phyloP scores from a whole-genome alignment of 371 early-diverging fungal species.

The Mortierella sp. region DNA sequence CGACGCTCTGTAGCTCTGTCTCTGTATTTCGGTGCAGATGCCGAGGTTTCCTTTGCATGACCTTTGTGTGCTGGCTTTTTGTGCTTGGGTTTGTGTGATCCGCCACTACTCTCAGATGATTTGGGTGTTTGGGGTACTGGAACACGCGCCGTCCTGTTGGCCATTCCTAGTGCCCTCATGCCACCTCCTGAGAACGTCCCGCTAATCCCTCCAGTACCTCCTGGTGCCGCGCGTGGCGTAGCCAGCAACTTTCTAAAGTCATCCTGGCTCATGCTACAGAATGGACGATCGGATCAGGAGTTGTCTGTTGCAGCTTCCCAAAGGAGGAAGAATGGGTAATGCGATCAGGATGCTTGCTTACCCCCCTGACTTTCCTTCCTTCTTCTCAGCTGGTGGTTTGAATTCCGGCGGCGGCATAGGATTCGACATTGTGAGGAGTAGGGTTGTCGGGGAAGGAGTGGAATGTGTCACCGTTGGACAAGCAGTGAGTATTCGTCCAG shows the following conservation, averaged over 20 bases:
- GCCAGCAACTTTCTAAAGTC: conserved; percentile 84
- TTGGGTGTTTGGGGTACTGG: conserved; percentile 56
- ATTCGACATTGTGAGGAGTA: conserved; percentile 31
- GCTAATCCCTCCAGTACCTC: conserved; percentile 33
- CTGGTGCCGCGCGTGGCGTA: conserved; percentile 70
- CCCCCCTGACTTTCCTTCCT: conserved; percentile 46
- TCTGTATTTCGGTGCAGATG: conserved; percentile 66
- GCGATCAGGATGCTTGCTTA: conserved; percentile 3
- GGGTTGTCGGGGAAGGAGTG: neutral
- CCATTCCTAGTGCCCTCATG: conserved; percentile 48
- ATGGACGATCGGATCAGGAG: neutral
- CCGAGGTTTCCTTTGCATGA: conserved; percentile 23
- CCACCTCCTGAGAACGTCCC: conserved; percentile 46
- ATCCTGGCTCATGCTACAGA: conserved; percentile 74
- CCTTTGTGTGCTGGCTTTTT: conserved; percentile 24
- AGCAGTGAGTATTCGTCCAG: too few species aligned
- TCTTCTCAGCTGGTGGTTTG: conserved; percentile 41
- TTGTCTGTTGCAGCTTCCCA: too few species aligned
- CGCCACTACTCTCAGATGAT: conserved; percentile 56
- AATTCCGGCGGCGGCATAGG: conserved; percentile 43
- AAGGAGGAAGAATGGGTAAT: neutral
- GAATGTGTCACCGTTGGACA: neutral
- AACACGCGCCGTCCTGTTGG: conserved; percentile 55
- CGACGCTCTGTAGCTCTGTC: conserved; percentile 93
- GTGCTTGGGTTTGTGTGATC: conserved; percentile 28